A percentile compares a stretch with the other conserved stretches of the same genome.
Conservation (phyloP, 2,329 filamentous ascomycete genomes). For the Metarhizium rileyi region DNA sequence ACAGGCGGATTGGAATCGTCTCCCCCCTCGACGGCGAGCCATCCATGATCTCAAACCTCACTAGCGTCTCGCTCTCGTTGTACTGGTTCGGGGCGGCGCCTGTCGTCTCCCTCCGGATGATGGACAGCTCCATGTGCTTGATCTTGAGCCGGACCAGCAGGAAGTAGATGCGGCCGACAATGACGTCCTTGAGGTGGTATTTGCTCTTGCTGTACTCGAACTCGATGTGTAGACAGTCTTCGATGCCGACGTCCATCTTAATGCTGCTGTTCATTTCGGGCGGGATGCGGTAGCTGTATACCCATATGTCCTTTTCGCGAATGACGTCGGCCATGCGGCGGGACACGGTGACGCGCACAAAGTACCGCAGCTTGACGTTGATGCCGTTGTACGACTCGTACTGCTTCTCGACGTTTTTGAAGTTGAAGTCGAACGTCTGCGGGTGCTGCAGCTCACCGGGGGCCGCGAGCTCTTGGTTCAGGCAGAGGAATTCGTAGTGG, state of each 20-base stretch:
- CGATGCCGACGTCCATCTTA: constrained; percentile 99
- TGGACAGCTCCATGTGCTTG: constrained; percentile 98
- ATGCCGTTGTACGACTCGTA: constrained; percentile 99
- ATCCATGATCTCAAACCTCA: constrained; percentile 99
- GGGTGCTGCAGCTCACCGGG: constrained; percentile 97
- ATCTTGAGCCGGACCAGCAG: constrained; percentile 95
- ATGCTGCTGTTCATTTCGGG: constrained; percentile 97
- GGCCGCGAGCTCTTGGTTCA: constrained; percentile 92
- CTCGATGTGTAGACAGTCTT: constrained; percentile 98
- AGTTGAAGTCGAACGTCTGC: constrained; percentile 98
- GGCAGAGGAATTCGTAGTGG: constrained; percentile 96
- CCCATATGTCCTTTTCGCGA: constrained; percentile 98
- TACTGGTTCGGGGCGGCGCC: constrained; percentile 97
- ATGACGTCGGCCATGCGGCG: constrained; percentile 96
- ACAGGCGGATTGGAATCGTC: constrained; percentile 93
- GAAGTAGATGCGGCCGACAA: constrained; percentile 98
- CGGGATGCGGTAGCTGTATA: constrained; percentile 96
- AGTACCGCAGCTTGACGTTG: constrained; percentile 98
- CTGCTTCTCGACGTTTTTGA: constrained; percentile 99
- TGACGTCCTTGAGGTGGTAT: constrained; percentile 98
- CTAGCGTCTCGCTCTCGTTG: constrained; percentile 96
- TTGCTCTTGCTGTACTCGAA: constrained; percentile 99
- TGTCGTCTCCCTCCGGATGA: constrained; percentile 93
- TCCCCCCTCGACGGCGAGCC: constrained; percentile 91
- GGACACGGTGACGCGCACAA: constrained; percentile 92